Conservation (phyloP, 2,329 filamentous ascomycete genomes). For the Plenodomus lindquistii region DNA sequence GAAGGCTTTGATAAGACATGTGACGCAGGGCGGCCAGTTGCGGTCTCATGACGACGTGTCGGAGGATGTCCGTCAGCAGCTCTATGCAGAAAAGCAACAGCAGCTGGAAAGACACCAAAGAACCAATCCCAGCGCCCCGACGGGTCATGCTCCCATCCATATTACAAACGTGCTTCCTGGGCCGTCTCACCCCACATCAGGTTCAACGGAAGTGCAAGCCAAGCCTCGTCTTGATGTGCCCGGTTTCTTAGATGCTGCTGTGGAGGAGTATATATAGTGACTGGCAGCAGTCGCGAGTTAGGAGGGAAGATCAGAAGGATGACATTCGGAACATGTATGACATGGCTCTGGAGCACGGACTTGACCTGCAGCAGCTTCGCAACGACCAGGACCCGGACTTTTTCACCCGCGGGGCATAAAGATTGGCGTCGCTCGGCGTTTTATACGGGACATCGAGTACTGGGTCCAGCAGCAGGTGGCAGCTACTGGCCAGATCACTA, state of each 20-base stretch:
- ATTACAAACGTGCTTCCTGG: slow-evolving; percentile 39
- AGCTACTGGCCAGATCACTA: not conserved
- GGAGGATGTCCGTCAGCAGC: slow-evolving; percentile 34
- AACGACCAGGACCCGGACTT: slow-evolving; percentile 36
- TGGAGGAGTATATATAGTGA: slow-evolving; percentile 18
- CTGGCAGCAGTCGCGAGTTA: slow-evolving; percentile 21
- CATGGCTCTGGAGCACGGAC: slow-evolving; percentile 11
- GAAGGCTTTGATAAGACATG: slow-evolving; percentile 32
- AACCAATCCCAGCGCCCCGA: slow-evolving; percentile 12
- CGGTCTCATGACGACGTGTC: slow-evolving; percentile 35
- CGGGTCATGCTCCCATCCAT: slow-evolving; percentile 30
- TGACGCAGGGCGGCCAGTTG: slow-evolving; percentile 26
- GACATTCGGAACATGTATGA: slow-evolving; percentile 15
- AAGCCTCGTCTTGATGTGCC: slow-evolving; percentile 16
- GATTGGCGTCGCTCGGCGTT: slow-evolving; percentile 30
- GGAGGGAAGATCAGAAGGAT: slow-evolving; percentile 10
- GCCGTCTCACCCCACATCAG: slow-evolving; percentile 2
- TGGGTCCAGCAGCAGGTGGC: slow-evolving; percentile 12
- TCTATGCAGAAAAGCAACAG: slow-evolving; percentile 39
- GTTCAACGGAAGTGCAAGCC: too few species aligned
- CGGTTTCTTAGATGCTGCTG: slow-evolving; percentile 16
- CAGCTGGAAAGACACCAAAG: slow-evolving; percentile 22
- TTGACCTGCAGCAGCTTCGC: slow-evolving; percentile 25
- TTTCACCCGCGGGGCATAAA: slow-evolving; percentile 37
- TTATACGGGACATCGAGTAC: slow-evolving; percentile 34